phyloP scores from a whole-genome alignment of 2,329 filamentous ascomycete species.

The Dendryphion nanum region DNA sequence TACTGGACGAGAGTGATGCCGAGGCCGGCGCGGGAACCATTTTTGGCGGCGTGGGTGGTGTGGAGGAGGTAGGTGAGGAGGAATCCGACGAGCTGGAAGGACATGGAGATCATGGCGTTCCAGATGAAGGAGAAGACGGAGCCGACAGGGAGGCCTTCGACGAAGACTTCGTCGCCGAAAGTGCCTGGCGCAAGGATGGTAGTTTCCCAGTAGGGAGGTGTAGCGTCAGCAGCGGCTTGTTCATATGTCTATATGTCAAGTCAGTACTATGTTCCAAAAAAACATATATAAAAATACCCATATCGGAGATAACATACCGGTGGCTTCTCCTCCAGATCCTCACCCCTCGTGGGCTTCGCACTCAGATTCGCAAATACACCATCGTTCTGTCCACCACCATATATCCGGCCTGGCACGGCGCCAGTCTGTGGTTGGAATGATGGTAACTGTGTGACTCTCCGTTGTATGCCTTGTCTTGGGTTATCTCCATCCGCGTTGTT shows the following conservation, averaged over 20 bases:
- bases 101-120: conserved; percentile 94
- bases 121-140: conserved; percentile 84
- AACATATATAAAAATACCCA: neutral
- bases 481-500: conserved; percentile 12
- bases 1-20: conserved; percentile 96
- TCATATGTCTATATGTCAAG: conserved; percentile 73
- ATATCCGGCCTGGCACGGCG: conserved; percentile 51
- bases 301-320: conserved; percentile 63
- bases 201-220: conserved; percentile 98
- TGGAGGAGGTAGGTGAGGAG: conserved; percentile 96
- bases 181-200: conserved; percentile 93
- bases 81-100: conserved; percentile 95
- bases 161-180: conserved; percentile 91
- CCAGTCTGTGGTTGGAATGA: conserved; percentile 44
- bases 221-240: conserved; percentile 93
- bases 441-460: conserved; percentile 56
- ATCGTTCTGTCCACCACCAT: conserved; percentile 75
- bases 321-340: conserved; percentile 85
- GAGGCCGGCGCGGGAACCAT: conserved; percentile 89
- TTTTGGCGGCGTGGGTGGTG: conserved; percentile 97
- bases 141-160: conserved; percentile 91
- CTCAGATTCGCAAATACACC: conserved; percentile 95
- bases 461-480: conserved; percentile 39
- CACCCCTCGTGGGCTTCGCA: conserved; percentile 80
- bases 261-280: conserved; percentile 12